Conservation (phyloP, 192 early-diverging fungal genomes). For the Coemansia sp. region DNA sequence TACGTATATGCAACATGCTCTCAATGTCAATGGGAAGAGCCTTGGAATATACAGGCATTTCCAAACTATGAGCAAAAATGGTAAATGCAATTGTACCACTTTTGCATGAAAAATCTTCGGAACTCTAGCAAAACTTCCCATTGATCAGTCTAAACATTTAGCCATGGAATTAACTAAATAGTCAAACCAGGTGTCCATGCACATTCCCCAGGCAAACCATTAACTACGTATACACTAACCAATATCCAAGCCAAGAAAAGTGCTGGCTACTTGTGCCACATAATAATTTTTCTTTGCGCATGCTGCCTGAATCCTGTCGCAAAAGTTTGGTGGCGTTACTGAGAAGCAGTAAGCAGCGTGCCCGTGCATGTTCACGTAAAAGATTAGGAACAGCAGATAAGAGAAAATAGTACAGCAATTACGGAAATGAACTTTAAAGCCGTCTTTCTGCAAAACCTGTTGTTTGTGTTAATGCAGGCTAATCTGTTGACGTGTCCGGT, state of each 20-base stretch:
- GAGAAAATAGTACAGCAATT: too few species aligned
- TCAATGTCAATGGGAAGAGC: not conserved
- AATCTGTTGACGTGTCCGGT: not conserved
- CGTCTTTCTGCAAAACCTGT: not conserved
- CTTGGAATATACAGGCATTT: not conserved
- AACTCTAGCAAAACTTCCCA: not conserved
- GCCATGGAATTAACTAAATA: not conserved
- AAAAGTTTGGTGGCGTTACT: not conserved
- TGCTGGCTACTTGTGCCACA: not conserved
- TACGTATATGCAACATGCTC: not conserved
- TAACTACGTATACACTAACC: not conserved
- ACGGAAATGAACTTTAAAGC: not conserved
- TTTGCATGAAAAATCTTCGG: too few species aligned
- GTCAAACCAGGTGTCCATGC: not conserved
- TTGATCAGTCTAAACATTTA: not conserved
- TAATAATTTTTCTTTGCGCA: not conserved
- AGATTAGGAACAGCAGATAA: too few species aligned
- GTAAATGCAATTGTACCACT: too few species aligned
- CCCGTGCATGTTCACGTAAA: not conserved
- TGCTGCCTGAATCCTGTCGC: not conserved
- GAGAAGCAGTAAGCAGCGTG: not conserved
- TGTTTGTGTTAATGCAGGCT: not conserved
- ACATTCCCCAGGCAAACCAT: not conserved
- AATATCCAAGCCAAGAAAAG: not conserved
- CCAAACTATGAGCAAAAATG: not conserved